Evolutionary conservation across 805 yeast species (phyloP).

Genomic region (Yarrowia yakushimensis): DNA sequence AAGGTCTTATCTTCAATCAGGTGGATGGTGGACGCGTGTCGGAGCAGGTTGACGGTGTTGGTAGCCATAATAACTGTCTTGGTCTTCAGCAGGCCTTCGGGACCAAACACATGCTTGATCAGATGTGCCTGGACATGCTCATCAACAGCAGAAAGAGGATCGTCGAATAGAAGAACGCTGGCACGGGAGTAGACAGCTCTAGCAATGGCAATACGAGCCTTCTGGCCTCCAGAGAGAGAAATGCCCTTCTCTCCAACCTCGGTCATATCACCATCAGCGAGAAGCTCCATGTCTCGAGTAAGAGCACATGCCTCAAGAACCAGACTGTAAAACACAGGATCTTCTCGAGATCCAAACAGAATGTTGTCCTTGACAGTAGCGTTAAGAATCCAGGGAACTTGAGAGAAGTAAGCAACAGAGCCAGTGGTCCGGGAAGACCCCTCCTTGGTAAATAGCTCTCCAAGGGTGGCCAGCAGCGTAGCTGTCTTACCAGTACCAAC

Average conservation of each 20-base stretch:
- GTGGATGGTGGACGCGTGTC: slow-evolving; percentile 66
- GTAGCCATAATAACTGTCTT: slow-evolving; percentile 77
- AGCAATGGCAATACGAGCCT: slow-evolving; percentile 79
- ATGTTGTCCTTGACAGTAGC: slow-evolving; percentile 74
- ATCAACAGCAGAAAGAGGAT: slow-evolving; percentile 84
- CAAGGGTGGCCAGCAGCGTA: slow-evolving; percentile 64
- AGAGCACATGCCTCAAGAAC: slow-evolving; percentile 65
- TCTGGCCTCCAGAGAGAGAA: slow-evolving; percentile 86
- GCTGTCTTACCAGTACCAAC: slow-evolving; percentile 84
- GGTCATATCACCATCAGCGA: slow-evolving; percentile 73
- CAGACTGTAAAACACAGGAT: slow-evolving; percentile 48
- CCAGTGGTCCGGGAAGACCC: slow-evolving; percentile 59
- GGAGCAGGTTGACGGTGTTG: slow-evolving; percentile 72
- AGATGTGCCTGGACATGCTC: slow-evolving; percentile 79
- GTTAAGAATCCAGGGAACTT: slow-evolving; percentile 83
- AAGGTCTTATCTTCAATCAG: slow-evolving; percentile 61
- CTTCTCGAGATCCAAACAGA: slow-evolving; percentile 57
- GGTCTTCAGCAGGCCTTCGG: slow-evolving; percentile 52
- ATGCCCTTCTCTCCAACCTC: slow-evolving; percentile 91
- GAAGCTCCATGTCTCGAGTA: slow-evolving; percentile 57
- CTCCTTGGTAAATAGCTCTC: slow-evolving; percentile 55
- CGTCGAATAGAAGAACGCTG: slow-evolving; percentile 70
- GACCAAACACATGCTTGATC: slow-evolving; percentile 61
- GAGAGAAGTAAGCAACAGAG: slow-evolving; percentile 56
- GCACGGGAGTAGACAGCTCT: slow-evolving; percentile 69